These are phyloP conservation scores for Zhuliangozyma blackwelliae DNA, from an alignment of 1,139 yeast genomes.

Conservation along the genomic window DNA sequence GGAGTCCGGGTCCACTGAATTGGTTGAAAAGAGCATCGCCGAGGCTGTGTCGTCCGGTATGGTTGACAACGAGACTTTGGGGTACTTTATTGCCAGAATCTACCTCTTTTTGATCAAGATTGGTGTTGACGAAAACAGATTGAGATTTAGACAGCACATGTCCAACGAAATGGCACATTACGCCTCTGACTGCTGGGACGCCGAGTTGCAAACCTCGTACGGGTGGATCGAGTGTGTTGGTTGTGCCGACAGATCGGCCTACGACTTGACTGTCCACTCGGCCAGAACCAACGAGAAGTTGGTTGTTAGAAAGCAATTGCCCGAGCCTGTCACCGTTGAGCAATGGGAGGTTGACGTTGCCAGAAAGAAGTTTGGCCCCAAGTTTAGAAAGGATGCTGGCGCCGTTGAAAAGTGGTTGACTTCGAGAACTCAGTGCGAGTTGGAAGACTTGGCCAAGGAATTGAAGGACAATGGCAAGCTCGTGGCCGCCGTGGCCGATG, in stretches of 20 bases:
- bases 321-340: slow-evolving; percentile 80
- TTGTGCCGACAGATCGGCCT: slow-evolving; percentile 99
- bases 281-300: slow-evolving; percentile 93
- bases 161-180: slow-evolving; percentile 99
- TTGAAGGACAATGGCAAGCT: slow-evolving; percentile 63
- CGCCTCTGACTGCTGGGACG: slow-evolving; percentile 99
- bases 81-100: slow-evolving; percentile 94
- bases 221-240: slow-evolving; percentile 99
- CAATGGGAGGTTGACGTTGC: slow-evolving; percentile 79
- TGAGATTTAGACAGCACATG: slow-evolving; percentile 99
- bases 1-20: slow-evolving; percentile 74
- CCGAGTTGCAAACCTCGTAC: slow-evolving; percentile 89
- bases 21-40: slow-evolving; percentile 66
- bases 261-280: slow-evolving; percentile 92
- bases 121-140: slow-evolving; percentile 79
- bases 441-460: slow-evolving; percentile 71
- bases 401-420: slow-evolving; percentile 77
- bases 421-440: slow-evolving; percentile 78
- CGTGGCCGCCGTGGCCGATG: slow-evolving; percentile 55
- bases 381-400: slow-evolving; percentile 95
- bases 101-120: slow-evolving; percentile 77
- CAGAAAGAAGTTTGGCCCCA: slow-evolving; percentile 96
- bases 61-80: slow-evolving; percentile 96
- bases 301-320: slow-evolving; percentile 86
- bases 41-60: slow-evolving; percentile 84